These are phyloP conservation scores for Dipodascus albidus DNA, from an alignment of 805 yeast genomes.

Conservation along the genomic window DNA sequence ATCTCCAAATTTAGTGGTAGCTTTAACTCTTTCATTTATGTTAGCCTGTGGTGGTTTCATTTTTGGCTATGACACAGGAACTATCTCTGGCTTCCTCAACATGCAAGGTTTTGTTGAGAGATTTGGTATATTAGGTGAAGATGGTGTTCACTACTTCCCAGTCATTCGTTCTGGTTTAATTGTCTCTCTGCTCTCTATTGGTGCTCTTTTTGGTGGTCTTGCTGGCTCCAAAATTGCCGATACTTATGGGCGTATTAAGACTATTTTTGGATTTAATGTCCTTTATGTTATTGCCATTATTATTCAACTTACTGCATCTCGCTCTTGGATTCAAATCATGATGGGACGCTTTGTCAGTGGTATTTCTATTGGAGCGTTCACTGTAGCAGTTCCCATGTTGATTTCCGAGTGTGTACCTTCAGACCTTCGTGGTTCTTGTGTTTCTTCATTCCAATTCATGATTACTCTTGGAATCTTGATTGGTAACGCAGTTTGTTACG, in stretches of 20 bases:
- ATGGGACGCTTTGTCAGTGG: conserved; percentile 71
- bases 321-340: conserved; percentile 34
- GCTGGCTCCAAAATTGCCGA: conserved; percentile 49
- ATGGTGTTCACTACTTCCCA: conserved; percentile 32
- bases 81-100: conserved; percentile 53
- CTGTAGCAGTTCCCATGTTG: conserved; percentile 68
- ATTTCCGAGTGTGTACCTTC: conserved; percentile 72
- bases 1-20: conserved; percentile 8
- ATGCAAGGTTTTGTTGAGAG: conserved; percentile 39
- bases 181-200: conserved; percentile 64
- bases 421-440: conserved; percentile 69
- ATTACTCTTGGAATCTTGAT: conserved; percentile 62
- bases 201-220: conserved; percentile 60
- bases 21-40: conserved; percentile 31
- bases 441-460: conserved; percentile 64
- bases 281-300: conserved; percentile 44
- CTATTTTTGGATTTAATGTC: conserved; percentile 30
- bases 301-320: conserved; percentile 35
- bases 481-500: conserved; percentile 63
- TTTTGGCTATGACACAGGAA: conserved; percentile 60
- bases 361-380: conserved; percentile 64
- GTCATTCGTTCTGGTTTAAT: conserved; percentile 48
- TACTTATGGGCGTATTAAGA: conserved; percentile 36
- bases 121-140: conserved; percentile 33
- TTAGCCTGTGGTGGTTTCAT: conserved; percentile 57